Base-by-base conservation (phyloP, 164 flowering plant genomes). In the Buxus sempervirens region DNA sequence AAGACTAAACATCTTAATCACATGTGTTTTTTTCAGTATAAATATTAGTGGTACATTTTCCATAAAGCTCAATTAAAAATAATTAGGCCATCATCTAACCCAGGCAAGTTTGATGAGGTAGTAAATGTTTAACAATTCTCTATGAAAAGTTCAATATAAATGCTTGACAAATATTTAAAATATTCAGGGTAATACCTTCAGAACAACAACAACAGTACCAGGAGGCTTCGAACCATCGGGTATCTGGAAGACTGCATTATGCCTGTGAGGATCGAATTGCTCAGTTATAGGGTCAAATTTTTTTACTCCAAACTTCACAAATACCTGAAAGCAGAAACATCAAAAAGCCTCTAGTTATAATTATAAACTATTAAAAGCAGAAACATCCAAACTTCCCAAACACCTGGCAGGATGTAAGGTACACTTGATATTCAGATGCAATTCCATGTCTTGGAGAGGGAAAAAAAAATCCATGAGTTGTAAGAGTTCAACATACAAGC, bases 191-290 rank as follows among this genome's bases (percentile, higher is more conserved):
- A 55, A 58, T 85, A 93, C 98, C 98, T 93, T 93, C 25, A 90
- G 75, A 58, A 90, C 96, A 62, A 66, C 81, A 56, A 91, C 92
- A 60, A 93, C 84, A 58, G 79, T 86, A 67, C 86, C 97, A 25
- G 89, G 75, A 55, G 91, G 87, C 80, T 90, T 93, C 10, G 96
- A 82, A 75, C 62, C 67, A 83, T 93, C 97, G 8, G 92, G 87
- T 23, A 88, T 74, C 82, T 90, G 90, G 75, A 88, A 91, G 10
- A 82, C 82, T 1, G 98, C 98, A 78, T 86, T 79, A 70, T 90
- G 98, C 77, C 86, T 85, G 60, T 89, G 72, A 45, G 97, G 98
- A 79, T 93, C 96, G 81, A 93, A 93, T 64, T 80, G 83, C 77
- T 93, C 98, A 75, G 88, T 77, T 20, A 64, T 55, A 24, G 97